A percentile compares a stretch with the other conserved stretches of the same genome.
phyloP scores from a whole-genome alignment of 352 stramenopile genomes.

The Globisporangium carolinianum region DNA sequence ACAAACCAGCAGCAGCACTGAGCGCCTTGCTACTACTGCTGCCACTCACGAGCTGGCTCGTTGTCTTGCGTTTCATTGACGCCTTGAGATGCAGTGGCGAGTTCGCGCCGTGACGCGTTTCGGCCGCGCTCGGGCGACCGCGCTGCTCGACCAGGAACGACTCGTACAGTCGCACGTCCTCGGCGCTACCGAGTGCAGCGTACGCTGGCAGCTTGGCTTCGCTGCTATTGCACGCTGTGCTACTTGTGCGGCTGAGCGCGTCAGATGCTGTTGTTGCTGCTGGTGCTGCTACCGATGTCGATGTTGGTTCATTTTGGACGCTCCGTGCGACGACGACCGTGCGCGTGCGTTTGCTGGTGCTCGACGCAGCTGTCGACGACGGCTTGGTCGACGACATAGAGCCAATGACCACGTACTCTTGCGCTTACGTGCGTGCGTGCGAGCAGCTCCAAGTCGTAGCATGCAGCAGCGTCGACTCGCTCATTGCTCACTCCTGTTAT shows the following conservation, averaged over 20 bases:
- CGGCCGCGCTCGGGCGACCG: slow-evolving; percentile 18
- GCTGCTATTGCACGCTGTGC: not conserved
- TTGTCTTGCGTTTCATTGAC: slow-evolving; percentile 36
- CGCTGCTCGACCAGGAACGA: slow-evolving; percentile 46
- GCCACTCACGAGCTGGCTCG: slow-evolving; percentile 9
- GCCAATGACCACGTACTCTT: no score
- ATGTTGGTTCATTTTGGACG: slow-evolving; percentile 17
- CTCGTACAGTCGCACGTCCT: slow-evolving; percentile 57
- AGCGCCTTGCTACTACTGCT: not conserved
- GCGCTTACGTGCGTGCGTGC: no score
- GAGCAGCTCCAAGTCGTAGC: no score
- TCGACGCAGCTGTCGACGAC: slow-evolving; percentile 30
- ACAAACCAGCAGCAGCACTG: not conserved
- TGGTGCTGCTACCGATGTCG: slow-evolving; percentile 3
- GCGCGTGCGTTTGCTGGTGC: slow-evolving; percentile 26
- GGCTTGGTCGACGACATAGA: slow-evolving; percentile 16
- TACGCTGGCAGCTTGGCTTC: slow-evolving; percentile 51
- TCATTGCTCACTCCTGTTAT: not conserved
- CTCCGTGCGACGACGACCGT: slow-evolving; percentile 51
- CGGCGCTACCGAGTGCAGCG: slow-evolving; percentile 43
- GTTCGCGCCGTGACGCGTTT: slow-evolving; percentile 7
- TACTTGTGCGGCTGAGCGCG: not conserved
- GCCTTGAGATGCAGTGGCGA: slow-evolving; percentile 19
- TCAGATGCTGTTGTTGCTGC: not conserved
- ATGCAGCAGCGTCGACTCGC: not conserved